A percentile compares a stretch with the other conserved stretches of the same genome.
Evolutionary conservation across 1,284 basidiomycete genomes (phyloP).

Genomic region (Ganoderma multipileum): DNA sequence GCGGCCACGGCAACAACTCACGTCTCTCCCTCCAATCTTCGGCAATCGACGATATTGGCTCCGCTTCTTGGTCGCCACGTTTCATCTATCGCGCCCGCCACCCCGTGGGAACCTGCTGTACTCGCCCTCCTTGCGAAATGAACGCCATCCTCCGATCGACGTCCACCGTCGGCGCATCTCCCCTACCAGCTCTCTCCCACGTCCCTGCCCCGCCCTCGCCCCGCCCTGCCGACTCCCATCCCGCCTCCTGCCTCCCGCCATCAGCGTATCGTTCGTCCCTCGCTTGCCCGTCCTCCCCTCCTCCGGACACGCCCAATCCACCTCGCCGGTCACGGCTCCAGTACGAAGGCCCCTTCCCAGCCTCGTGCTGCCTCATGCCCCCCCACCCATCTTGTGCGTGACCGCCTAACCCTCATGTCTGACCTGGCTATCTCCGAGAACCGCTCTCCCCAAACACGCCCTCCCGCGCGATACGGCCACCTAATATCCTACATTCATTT

Average conservation of each 20-base stretch:
- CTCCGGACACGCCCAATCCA: background rate
- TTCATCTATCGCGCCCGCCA: slow-evolving; percentile 13
- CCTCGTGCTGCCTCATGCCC: slow-evolving; percentile 18
- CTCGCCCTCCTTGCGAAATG: background rate
- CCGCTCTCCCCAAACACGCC: slow-evolving; percentile 4
- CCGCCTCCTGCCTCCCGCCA: background rate
- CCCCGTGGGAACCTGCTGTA: background rate
- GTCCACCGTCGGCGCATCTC: background rate
- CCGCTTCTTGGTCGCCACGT: slow-evolving; percentile 23
- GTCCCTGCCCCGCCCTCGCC: background rate
- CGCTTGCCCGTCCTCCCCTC: background rate
- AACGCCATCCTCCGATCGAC: slow-evolving; percentile 5
- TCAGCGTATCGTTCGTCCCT: background rate
- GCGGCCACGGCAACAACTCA: background rate
- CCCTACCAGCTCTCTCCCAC: background rate
- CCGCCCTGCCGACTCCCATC: background rate
- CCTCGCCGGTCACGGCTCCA: background rate
- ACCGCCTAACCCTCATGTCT: slow-evolving; percentile 8
- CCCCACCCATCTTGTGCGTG: slow-evolving; percentile 9
- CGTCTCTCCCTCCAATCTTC: slow-evolving; percentile 12
- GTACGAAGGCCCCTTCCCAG: background rate
- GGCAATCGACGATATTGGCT: slow-evolving; percentile 26
- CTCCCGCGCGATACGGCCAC: background rate
- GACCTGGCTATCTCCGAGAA: slow-evolving; percentile 11
- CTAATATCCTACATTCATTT: slow-evolving; percentile 6